Percentiles rank a stretch among this genome's conserved stretches.
Evolutionary conservation across 2,329 filamentous ascomycete genomes (phyloP).

Genomic region (Pseudogymnoascus sp.): DNA sequence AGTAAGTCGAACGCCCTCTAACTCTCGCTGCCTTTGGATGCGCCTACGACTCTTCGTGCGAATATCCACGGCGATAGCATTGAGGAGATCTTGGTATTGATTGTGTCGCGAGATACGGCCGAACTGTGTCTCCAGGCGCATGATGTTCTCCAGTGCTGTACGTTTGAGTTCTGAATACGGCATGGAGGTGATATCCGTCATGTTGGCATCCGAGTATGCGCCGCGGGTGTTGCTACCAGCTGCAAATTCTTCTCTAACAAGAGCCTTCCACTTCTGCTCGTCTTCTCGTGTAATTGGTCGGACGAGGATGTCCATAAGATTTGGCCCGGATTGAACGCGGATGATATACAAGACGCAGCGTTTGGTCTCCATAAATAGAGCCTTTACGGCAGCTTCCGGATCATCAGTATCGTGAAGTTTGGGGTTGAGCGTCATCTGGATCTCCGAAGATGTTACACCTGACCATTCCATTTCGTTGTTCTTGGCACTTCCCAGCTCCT

Average conservation of each 20-base stretch:
- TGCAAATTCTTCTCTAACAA: conserved; percentile 75
- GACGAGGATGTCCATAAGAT: conserved; percentile 90
- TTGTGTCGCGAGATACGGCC: conserved; percentile 82
- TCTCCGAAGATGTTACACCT: conserved; percentile 71
- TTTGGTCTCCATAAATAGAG: conserved; percentile 97
- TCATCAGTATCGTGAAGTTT: conserved; percentile 87
- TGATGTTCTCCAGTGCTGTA: conserved; percentile 86
- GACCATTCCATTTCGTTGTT: conserved; percentile 91
- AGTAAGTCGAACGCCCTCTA: conserved; percentile 74
- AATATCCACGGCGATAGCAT: conserved; percentile 93
- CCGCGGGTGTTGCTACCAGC: conserved; percentile 61
- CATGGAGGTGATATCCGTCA: conserved; percentile 84
- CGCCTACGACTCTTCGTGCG: conserved; percentile 91
- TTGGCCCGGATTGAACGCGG: conserved; percentile 82
- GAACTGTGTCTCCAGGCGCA: conserved; percentile 68
- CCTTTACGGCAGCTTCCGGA: conserved; percentile 83
- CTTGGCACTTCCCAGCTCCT: conserved; percentile 91
- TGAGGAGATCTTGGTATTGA: conserved; percentile 94
- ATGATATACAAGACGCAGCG: conserved; percentile 97
- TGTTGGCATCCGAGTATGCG: conserved; percentile 82
- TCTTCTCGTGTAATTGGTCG: conserved; percentile 83
- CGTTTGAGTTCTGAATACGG: conserved; percentile 88
- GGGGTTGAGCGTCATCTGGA: conserved; percentile 81
- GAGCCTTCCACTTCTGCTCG: conserved; percentile 74
- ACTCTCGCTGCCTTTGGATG: conserved; percentile 81